phyloP scores from a whole-genome alignment of 176 grass and related monocot species.

The Ensete glaucum region DNA sequence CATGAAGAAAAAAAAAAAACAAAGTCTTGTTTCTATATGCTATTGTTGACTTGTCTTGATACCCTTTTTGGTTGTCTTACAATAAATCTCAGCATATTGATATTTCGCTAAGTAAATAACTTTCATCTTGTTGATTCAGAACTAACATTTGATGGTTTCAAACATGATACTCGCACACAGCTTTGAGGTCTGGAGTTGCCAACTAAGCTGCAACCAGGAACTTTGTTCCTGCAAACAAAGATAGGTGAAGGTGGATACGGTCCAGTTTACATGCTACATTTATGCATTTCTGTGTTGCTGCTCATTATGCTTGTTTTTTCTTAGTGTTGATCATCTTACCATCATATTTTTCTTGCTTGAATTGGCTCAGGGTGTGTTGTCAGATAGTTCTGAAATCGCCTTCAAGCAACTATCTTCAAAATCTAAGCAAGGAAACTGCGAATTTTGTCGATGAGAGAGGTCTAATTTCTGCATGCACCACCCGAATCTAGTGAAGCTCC shows the following conservation, averaged over 20 bases:
- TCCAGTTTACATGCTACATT: conserved; percentile 10
- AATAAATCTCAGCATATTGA: no score
- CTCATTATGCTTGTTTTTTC: background rate
- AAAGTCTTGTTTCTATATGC: no score
- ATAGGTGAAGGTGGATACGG: conserved; percentile 19
- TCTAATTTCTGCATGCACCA: conserved; percentile 12
- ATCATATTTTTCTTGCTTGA: background rate
- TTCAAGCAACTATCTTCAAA: conserved; percentile 18
- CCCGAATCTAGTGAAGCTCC: conserved; percentile 11
- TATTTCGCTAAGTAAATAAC: no score
- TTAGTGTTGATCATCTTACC: background rate
- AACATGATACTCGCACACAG: background rate
- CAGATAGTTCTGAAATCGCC: conserved; percentile 14
- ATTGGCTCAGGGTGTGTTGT: conserved; percentile 8
- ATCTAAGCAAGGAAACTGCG: conserved; percentile 15
- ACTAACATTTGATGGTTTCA: no score
- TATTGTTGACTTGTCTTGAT: no score
- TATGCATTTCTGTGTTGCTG: background rate
- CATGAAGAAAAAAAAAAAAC: no score
- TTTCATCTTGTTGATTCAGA: no score
- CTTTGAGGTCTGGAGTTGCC: background rate
- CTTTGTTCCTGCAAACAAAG: conserved; percentile 11
- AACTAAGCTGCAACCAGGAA: conserved; percentile 11
- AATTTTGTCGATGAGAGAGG: conserved; percentile 16
- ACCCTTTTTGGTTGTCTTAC: no score